phyloP scores from a whole-genome alignment of 768 basidiomycete genomes.

The Naganishia vishniacii region DNA sequence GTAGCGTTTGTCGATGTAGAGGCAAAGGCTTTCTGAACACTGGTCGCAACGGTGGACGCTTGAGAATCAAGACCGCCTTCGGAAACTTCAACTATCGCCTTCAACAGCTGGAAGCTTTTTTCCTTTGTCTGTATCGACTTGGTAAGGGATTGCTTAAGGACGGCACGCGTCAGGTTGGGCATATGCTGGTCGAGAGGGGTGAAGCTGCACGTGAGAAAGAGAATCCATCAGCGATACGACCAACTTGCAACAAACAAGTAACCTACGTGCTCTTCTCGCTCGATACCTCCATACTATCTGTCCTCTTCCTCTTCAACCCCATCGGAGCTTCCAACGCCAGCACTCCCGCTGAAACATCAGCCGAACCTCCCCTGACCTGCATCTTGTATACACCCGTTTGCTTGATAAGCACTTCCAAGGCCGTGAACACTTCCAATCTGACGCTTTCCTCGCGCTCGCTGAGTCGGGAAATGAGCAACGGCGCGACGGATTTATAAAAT shows the following conservation, averaged over 20 bases:
- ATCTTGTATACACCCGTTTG: constrained; percentile 67
- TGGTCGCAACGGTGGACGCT: constrained; percentile 58
- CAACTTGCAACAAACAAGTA: not conserved
- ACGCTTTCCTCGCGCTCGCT: constrained; percentile 94
- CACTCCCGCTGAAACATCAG: constrained; percentile 53
- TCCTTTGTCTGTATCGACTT: constrained; percentile 78
- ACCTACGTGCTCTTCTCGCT: not conserved
- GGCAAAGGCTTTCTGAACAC: constrained; percentile 36
- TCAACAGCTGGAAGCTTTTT: constrained; percentile 74
- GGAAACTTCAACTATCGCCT: constrained; percentile 69
- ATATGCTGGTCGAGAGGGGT: constrained; percentile 69
- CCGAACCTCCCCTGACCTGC: constrained; percentile 5
- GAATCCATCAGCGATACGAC: not conserved
- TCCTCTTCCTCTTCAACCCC: constrained; percentile 52
- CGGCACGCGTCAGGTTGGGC: constrained; percentile 67
- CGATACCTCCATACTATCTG: constrained; percentile 24
- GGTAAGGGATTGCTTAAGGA: constrained; percentile 76
- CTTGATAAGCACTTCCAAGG: constrained; percentile 71
- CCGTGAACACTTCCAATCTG: constrained; percentile 81
- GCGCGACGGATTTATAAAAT: constrained; percentile 78
- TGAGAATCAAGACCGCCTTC: constrained; percentile 75
- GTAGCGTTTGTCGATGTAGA: constrained; percentile 34
- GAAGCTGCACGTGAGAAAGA: constrained; percentile 40
- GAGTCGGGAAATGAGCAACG: constrained; percentile 82
- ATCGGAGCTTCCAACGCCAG: constrained; percentile 52